A percentile compares a stretch with the other conserved stretches of the same genome.
phyloP scores from a whole-genome alignment of 805 yeast genomes.

The Kodamaea lidongshanica region DNA sequence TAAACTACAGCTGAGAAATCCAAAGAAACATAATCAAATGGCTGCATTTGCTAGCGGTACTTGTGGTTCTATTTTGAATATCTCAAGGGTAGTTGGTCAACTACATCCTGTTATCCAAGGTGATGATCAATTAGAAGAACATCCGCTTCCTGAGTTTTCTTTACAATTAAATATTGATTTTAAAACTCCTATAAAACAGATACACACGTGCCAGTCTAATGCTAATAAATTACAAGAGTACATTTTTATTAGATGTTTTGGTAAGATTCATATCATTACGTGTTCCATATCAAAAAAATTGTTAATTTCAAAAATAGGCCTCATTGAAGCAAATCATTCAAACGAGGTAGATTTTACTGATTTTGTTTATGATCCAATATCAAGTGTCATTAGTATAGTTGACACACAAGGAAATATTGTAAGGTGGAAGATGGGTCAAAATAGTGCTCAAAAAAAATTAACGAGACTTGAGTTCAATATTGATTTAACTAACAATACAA shows the following conservation, averaged over 20 bases:
- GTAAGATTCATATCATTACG: conserved; percentile 27
- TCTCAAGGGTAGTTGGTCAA: conserved; percentile 16
- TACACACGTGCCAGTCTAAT: conserved; percentile 24
- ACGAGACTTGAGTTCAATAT: background rate
- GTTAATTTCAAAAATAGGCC: conserved; percentile 12
- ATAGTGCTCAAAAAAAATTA: background rate
- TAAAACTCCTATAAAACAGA: conserved; percentile 36
- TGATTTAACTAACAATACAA: conserved; percentile 31
- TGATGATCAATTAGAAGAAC: too few relatives aligned
- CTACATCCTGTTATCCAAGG: too few relatives aligned
- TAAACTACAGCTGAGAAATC: conserved; percentile 10
- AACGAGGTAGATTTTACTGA: conserved; percentile 39
- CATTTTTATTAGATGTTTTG: conserved; percentile 34
- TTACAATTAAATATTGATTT: too few relatives aligned
- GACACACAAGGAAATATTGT: conserved; percentile 53
- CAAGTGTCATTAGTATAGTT: conserved; percentile 31
- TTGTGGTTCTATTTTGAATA: conserved; percentile 22
- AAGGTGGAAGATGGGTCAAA: conserved; percentile 22
- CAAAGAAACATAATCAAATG: conserved; percentile 7
- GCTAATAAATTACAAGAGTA: conserved; percentile 19
- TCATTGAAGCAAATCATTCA: conserved; percentile 16
- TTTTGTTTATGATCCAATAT: conserved; percentile 33
- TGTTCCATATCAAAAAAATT: conserved; percentile 10
- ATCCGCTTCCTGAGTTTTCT: too few relatives aligned
- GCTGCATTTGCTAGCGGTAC: conserved; percentile 28